Percentiles rank a stretch among this genome's conserved stretches.
phyloP scores from a whole-genome alignment of 2,329 filamentous ascomycete species.

The Botrytis byssoidea region DNA sequence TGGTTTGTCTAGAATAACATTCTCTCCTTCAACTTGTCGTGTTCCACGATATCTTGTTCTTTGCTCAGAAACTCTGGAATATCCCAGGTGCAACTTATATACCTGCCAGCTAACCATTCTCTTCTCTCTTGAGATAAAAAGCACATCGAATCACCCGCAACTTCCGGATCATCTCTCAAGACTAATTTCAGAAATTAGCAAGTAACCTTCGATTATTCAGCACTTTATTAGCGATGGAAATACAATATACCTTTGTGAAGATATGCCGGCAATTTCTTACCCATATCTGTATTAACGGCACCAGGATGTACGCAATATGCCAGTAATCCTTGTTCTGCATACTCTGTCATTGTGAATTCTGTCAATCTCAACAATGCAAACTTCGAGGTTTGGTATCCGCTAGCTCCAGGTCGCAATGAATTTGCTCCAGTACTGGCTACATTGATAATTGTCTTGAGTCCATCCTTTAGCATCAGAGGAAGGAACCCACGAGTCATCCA shows the following conservation, averaged over 20 bases:
- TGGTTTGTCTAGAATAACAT: slow-evolving; percentile 29
- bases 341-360: slow-evolving; percentile 49
- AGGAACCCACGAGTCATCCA: slow-evolving; percentile 26
- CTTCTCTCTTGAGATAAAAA: slow-evolving; percentile 45
- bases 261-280: slow-evolving; percentile 36
- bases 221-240: background rate
- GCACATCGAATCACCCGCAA: slow-evolving; percentile 46
- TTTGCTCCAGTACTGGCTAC: slow-evolving; percentile 47
- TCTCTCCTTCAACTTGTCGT: slow-evolving; percentile 39
- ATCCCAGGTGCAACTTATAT: slow-evolving; percentile 47
- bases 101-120: slow-evolving; percentile 49
- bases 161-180: slow-evolving; percentile 42
- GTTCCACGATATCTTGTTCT: slow-evolving; percentile 45
- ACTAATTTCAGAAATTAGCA: slow-evolving; percentile 24
- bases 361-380: slow-evolving; percentile 50
- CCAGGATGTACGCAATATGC: slow-evolving; percentile 45
- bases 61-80: slow-evolving; percentile 45
- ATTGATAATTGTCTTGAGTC: slow-evolving; percentile 48
- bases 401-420: slow-evolving; percentile 40
- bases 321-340: slow-evolving; percentile 44
- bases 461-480: slow-evolving; percentile 32
- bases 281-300: slow-evolving; percentile 43
- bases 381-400: slow-evolving; percentile 50
- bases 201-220: background rate
- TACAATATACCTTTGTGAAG: slow-evolving; percentile 30